phyloP scores from a whole-genome alignment of 495 filamentous ascomycete species.

The Aspergillus olivimuriae region DNA sequence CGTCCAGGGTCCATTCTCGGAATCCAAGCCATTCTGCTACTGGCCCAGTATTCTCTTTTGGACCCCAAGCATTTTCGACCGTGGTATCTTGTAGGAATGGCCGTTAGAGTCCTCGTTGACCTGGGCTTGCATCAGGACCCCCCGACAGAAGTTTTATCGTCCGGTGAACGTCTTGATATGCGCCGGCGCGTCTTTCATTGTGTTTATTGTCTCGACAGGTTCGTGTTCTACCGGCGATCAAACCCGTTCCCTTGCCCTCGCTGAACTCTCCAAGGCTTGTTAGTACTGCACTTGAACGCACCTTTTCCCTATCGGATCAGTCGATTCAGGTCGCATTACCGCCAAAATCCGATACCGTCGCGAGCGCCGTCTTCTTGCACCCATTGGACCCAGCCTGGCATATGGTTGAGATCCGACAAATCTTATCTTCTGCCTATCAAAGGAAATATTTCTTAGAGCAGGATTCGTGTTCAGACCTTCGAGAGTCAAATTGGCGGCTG shows the following conservation, averaged over 20 bases:
- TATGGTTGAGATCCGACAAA: slow-evolving; percentile 67
- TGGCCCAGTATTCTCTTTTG: slow-evolving; percentile 81
- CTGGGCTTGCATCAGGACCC: slow-evolving; percentile 87
- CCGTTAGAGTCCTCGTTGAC: slow-evolving; percentile 77
- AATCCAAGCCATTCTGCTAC: slow-evolving; percentile 76
- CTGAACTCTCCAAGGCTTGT: slow-evolving; percentile 52
- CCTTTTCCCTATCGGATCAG: slow-evolving; percentile 88
- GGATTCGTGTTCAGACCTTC: slow-evolving; percentile 52
- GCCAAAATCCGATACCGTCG: slow-evolving; percentile 25
- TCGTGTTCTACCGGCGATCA: slow-evolving; percentile 10
- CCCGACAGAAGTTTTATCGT: slow-evolving; percentile 52
- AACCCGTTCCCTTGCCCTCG: slow-evolving; percentile 3
- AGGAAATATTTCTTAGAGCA: slow-evolving; percentile 67
- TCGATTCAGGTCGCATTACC: slow-evolving; percentile 66
- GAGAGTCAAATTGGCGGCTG: slow-evolving; percentile 55
- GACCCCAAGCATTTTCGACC: slow-evolving; percentile 84
- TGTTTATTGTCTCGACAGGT: slow-evolving; percentile 83
- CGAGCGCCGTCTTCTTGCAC: slow-evolving; percentile 41
- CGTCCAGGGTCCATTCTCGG: slow-evolving; percentile 74
- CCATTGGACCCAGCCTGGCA: slow-evolving; percentile 49
- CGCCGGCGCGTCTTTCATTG: slow-evolving; percentile 79
- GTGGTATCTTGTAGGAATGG: slow-evolving; percentile 86
- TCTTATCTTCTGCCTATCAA: slow-evolving; percentile 79
- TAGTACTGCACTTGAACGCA: slow-evolving; percentile 69
- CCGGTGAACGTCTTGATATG: slow-evolving; percentile 61